Percentiles rank a stretch among this genome's conserved stretches.
phyloP scores from a whole-genome alignment of 1,284 basidiomycete species.

The Phenoliferia sp. region DNA sequence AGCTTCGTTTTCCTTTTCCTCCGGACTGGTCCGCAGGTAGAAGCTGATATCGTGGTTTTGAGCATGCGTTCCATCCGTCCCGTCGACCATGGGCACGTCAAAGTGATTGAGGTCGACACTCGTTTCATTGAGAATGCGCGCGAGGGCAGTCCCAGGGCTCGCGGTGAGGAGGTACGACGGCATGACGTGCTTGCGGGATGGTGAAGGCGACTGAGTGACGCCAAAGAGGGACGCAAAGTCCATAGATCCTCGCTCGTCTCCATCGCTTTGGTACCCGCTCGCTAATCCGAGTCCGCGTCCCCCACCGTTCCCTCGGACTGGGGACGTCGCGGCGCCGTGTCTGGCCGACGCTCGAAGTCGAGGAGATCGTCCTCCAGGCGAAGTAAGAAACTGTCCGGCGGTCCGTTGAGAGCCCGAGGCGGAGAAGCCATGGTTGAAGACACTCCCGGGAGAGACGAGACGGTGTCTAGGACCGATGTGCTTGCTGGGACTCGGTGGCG shows the following conservation, averaged over 20 bases:
- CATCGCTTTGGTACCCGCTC: slow-evolving; percentile 23
- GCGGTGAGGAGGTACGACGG: slow-evolving; percentile 33
- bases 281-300: not conserved
- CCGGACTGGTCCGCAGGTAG: slow-evolving; percentile 18
- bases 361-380: slow-evolving; percentile 24
- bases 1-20: slow-evolving; percentile 18
- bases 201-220: slow-evolving; percentile 22
- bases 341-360: not conserved
- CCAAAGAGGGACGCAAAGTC: slow-evolving; percentile 18
- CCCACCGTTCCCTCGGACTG: slow-evolving; percentile 12
- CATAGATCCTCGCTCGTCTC: slow-evolving; percentile 3
- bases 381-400: slow-evolving; percentile 16
- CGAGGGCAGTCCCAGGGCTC: slow-evolving; percentile 32
- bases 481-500: slow-evolving; percentile 30
- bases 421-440: slow-evolving; percentile 1
- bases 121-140: slow-evolving; percentile 32
- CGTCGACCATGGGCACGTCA: slow-evolving; percentile 5
- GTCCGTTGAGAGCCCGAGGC: not conserved
- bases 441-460: slow-evolving; percentile 15
- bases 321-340: slow-evolving; percentile 22
- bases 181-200: not conserved
- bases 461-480: slow-evolving; percentile 18
- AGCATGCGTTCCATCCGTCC: not conserved
- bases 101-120: slow-evolving; percentile 17
- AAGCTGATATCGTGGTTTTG: slow-evolving; percentile 14